Percentiles rank a stretch among this genome's conserved stretches.
These are phyloP conservation scores for Boletus nobilissimus DNA, from an alignment of 1,284 basidiomycete species.

Conservation along the genomic window DNA sequence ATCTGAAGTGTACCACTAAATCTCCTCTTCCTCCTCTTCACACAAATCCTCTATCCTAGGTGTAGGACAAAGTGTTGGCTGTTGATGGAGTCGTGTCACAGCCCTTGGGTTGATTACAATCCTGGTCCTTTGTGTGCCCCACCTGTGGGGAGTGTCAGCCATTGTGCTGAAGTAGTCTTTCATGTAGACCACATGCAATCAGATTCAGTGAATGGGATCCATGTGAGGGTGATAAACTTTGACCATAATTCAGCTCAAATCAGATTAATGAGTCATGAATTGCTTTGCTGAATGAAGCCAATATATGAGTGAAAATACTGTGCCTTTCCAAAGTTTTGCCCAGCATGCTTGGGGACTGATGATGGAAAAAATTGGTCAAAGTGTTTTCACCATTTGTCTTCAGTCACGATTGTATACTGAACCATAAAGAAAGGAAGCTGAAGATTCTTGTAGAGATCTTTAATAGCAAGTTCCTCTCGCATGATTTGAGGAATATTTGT, in stretches of 20 bases:
- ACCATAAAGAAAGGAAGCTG: neutral
- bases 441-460: neutral
- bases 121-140: no score
- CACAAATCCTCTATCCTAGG: no score
- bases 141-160: no score
- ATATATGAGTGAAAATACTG: neutral
- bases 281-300: neutral
- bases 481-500: neutral
- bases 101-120: no score
- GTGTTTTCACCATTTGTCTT: neutral
- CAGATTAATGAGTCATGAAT: no score
- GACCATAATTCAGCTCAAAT: neutral
- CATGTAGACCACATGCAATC: constrained; percentile 16
- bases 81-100: no score
- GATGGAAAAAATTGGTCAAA: constrained; percentile 18
- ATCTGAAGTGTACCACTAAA: no score
- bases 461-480: accelerated
- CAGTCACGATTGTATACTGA: neutral
- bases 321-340: neutral
- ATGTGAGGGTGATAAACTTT: neutral
- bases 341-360: accelerated
- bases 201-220: neutral
- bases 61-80: no score
- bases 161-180: neutral
- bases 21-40: no score